Evolutionary conservation across 768 basidiomycete genomes (phyloP), one percentile per base, ranked within the genome.

Genomic region (Lanmaoa pseudosensibilis): DNA sequence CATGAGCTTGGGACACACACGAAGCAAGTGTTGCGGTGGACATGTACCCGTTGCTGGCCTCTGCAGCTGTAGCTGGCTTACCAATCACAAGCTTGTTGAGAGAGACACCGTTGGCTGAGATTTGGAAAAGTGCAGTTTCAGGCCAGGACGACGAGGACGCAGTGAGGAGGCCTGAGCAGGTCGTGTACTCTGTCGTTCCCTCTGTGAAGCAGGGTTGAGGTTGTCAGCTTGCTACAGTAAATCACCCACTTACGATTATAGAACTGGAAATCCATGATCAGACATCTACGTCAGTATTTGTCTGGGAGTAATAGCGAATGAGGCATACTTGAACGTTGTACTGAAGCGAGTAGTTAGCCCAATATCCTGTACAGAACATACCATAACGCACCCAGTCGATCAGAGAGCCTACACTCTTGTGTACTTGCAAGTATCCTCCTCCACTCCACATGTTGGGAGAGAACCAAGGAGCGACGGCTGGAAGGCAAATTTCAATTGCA

Each of bases 11-110:
- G 15, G 74, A 61, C 23, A 89, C 71, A 69, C 89, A 92, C 16
- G 69, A 70, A 1, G 83, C 80, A 16, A 92, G 75, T 2, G 79
- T 79, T 5, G 77, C 67, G 2, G 85, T 74, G 38, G 73, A 73
- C 73, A 91, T 87, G 55, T 75, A 81, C 15, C 77, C 84, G 54
- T 81, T 86, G 56, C 59, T 78, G 2, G 86, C 84, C 39, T 83
- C 81, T 11, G 69, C 57, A 2, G 60, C 60, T 0, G 77, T 55
- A 4, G 81, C 83, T 9, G 88, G 88, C 70, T 91, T 91, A 4
- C 89, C 88, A 60, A 91, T 88, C 51, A 90, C 85, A 55, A 90
- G 75, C 72, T 90, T 90, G 67, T 80, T 69, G 41, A 85, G 69
- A 7, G 80, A 68, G 7, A 89, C 80, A 19, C 86, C 86, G 56